phyloP scores from a whole-genome alignment of 1,139 yeast genomes.

The Suhomyces yuchorum region DNA sequence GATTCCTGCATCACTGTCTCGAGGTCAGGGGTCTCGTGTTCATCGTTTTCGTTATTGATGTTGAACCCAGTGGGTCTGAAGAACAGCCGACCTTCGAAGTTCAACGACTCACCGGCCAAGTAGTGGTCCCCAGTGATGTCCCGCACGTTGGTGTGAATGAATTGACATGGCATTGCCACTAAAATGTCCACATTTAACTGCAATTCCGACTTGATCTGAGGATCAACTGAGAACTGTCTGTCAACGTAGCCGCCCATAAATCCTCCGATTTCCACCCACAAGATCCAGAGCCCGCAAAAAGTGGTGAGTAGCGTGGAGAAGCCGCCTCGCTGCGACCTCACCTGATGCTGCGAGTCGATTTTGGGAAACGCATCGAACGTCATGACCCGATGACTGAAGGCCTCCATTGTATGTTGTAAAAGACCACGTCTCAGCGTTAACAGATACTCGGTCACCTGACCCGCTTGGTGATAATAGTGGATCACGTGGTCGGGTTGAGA shows the following conservation, averaged over 20 bases:
- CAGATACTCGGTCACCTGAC: not conserved
- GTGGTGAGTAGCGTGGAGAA: constrained; percentile 67
- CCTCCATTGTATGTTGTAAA: constrained; percentile 30
- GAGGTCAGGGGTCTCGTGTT: constrained; percentile 62
- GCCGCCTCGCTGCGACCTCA: constrained; percentile 77
- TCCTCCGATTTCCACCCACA: constrained; percentile 88
- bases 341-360: constrained; percentile 74
- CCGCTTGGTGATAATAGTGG: not conserved
- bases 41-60: constrained; percentile 47
- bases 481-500: too few species aligned
- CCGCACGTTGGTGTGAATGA: constrained; percentile 70
- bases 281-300: constrained; percentile 60
- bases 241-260: constrained; percentile 82
- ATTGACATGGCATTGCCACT: constrained; percentile 83
- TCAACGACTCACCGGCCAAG: constrained; percentile 73
- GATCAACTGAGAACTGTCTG: constrained; percentile 75
- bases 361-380: constrained; percentile 90
- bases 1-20: constrained; percentile 68
- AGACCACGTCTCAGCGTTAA: not conserved
- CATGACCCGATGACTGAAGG: constrained; percentile 45
- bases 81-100: constrained; percentile 63
- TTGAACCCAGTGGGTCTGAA: constrained; percentile 51
- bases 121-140: constrained; percentile 79
- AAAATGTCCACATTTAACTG: constrained; percentile 77
- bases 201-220: constrained; percentile 58